Evolutionary conservation across 805 yeast species (phyloP), one percentile per base, ranked within the genome.

Genomic region (Candida nitratophila): DNA sequence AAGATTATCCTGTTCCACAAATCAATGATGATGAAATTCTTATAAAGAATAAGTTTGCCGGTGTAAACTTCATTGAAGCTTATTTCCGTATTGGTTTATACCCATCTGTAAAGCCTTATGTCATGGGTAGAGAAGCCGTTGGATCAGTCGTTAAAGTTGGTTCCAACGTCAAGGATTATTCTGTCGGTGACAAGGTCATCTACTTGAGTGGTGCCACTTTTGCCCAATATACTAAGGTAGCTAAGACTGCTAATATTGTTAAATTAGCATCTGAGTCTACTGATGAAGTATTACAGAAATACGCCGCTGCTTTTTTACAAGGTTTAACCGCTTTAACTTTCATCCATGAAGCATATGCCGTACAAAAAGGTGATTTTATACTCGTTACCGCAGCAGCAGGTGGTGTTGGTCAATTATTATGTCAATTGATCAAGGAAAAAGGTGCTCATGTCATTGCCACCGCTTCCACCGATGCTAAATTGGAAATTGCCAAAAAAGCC

Each of bases 351-450:
- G 76, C 93, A 2, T 78, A 85, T 56, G 55, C 70, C 1, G 84
- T 86, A 34, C 60, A 86, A 53, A 68, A 74, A 58, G 90, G 79
- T 43, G 96, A 91, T 46, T 73, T 64, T 52, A 74, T 85, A 37
- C 70, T 90, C 39, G 81, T 87, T 22, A 87, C 89, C 68, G 97
- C 97, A 4, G 96, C 96, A 8, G 96, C 97, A 3, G 98, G 97
- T 39, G 96, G 97, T 45, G 91, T 86, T 41, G 98, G 98, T 5
- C 72, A 77, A 42, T 52, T 86, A 17, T 66, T 88, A 43, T 69
- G 72, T 41, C 96, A 89, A 61, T 66, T 89, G 63, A 63, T 83
- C 41, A 61, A 70, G 27, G 56, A 64, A 21, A 70, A 67, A 40
- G 95, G 96, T 19, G 96, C 89, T 4, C 81, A 77, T 50, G 89